These are phyloP conservation scores for Forsythia viridissima DNA, from an alignment of 257 asterid species.

Conservation along the genomic window DNA sequence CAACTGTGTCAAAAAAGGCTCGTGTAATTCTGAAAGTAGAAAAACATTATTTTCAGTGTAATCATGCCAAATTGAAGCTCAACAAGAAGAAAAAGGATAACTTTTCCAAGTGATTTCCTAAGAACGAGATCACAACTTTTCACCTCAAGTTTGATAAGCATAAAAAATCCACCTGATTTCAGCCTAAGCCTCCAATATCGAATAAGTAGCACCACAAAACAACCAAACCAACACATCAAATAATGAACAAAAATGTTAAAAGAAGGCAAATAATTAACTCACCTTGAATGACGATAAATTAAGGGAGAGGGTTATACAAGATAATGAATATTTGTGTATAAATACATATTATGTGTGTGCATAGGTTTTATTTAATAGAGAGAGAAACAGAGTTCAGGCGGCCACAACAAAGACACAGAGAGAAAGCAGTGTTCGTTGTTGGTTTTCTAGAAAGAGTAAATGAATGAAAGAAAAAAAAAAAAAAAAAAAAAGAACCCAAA, in stretches of 20 bases:
- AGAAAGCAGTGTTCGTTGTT: constrained; percentile 31
- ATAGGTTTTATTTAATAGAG: neutral
- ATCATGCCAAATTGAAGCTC: too few species aligned
- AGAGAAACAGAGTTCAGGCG: constrained; percentile 48
- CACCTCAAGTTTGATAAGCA: constrained; percentile 23
- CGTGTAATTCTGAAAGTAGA: too few species aligned
- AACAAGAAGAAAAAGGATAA: neutral
- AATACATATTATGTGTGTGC: too few species aligned
- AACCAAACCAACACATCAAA: constrained; percentile 1
- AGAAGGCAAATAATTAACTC: neutral
- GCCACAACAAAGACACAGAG: constrained; percentile 47
- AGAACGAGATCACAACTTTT: constrained; percentile 34
- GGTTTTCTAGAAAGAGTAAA: constrained; percentile 20
- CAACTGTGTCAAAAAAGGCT: too few species aligned
- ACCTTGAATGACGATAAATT: constrained; percentile 3
- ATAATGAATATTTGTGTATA: too few species aligned
- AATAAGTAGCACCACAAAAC: constrained; percentile 3
- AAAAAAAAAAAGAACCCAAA: constrained; percentile 11
- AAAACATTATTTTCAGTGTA: too few species aligned
- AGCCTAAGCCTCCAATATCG: constrained; percentile 33
- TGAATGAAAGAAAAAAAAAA: neutral
- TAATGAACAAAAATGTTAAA: neutral
- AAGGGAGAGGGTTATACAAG: too few species aligned
- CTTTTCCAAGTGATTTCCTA: constrained; percentile 22
- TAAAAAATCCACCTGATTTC: constrained; percentile 32